A percentile compares a stretch with the other conserved stretches of the same genome.
These are phyloP conservation scores for Fennellomyces sp. DNA, from an alignment of 371 early-diverging fungal species.

Conservation along the genomic window DNA sequence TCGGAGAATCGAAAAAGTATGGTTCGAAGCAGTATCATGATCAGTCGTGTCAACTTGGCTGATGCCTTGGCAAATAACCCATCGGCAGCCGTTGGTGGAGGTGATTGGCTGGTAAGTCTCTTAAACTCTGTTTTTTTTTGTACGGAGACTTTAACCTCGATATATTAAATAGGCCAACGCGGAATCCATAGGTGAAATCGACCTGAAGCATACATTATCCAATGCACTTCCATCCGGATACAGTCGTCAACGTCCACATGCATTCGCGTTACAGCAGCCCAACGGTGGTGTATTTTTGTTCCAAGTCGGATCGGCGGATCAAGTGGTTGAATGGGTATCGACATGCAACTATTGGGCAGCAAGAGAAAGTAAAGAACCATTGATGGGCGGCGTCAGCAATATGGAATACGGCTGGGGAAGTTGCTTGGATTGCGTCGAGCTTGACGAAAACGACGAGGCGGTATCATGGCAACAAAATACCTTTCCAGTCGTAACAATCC, in stretches of 20 bases:
- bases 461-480: not conserved
- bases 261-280: slow-evolving; percentile 83
- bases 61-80: slow-evolving; percentile 4
- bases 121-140: not conserved
- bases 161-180: slow-evolving; percentile 28
- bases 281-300: slow-evolving; percentile 87
- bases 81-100: slow-evolving; percentile 19
- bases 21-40: slow-evolving; percentile 20
- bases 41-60: slow-evolving; percentile 15
- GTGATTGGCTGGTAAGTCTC: slow-evolving; percentile 26
- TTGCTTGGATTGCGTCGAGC: slow-evolving; percentile 45
- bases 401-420: slow-evolving; percentile 93
- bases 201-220: slow-evolving; percentile 81
- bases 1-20: slow-evolving; percentile 20
- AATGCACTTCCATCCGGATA: slow-evolving; percentile 86
- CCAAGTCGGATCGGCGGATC: slow-evolving; percentile 71
- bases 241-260: slow-evolving; percentile 75
- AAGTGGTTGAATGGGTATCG: slow-evolving; percentile 82
- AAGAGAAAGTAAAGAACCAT: slow-evolving; percentile 83
- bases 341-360: slow-evolving; percentile 95
- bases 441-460: slow-evolving; percentile 1
- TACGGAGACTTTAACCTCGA: not conserved
- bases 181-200: slow-evolving; percentile 59
- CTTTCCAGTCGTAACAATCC: slow-evolving; percentile 5
- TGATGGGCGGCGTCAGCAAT: slow-evolving; percentile 82